Conservation (phyloP, 345 rosid species). For the Luvunga scandens region DNA sequence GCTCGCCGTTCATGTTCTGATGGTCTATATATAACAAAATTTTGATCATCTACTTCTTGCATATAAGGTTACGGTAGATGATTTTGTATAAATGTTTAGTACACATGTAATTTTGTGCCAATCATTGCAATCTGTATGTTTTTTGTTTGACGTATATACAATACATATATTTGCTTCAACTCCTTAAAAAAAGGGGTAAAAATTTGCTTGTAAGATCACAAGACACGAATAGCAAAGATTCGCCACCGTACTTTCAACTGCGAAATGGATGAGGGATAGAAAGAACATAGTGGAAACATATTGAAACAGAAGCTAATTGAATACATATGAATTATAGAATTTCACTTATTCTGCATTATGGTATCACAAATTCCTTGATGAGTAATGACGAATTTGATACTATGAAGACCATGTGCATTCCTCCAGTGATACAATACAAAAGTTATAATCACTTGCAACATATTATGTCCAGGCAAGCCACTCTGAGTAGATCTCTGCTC, state of each 20-base stretch:
- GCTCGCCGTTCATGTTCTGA: constrained; percentile 36
- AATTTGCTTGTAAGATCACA: not conserved
- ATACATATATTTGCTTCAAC: too few relatives aligned
- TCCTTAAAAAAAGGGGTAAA: too few relatives aligned
- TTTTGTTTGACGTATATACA: not conserved
- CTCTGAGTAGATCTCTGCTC: constrained; percentile 5
- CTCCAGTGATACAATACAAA: not conserved
- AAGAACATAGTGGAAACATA: not conserved
- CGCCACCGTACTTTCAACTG: too few relatives aligned
- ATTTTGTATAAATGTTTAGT: not conserved
- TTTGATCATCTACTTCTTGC: not conserved
- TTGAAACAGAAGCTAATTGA: not conserved
- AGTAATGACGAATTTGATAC: not conserved
- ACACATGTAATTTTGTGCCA: not conserved
- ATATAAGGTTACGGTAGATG: not conserved
- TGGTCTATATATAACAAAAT: not conserved
- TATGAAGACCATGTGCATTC: not conserved
- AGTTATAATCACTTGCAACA: not conserved
- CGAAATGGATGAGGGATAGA: not conserved
- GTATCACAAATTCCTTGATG: not conserved
- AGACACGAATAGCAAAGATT: not conserved
- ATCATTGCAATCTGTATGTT: not conserved
- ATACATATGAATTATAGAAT: too few relatives aligned
- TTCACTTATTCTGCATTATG: not conserved
- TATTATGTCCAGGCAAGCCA: constrained; percentile 5